Evolutionary conservation across 2,329 filamentous ascomycete genomes (phyloP).

Genomic region (Colletotrichum falcatum): DNA sequence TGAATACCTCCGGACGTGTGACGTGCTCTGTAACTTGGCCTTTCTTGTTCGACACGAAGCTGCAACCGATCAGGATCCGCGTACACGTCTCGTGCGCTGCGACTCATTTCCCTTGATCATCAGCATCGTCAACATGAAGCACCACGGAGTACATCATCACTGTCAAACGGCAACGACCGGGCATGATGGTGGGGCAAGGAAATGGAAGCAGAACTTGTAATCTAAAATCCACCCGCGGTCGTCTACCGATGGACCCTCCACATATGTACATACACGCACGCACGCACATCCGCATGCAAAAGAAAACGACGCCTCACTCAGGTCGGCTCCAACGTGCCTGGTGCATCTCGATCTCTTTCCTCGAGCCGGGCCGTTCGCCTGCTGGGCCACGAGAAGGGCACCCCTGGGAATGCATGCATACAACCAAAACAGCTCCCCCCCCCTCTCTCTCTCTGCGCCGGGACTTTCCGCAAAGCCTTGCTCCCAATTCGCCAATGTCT

Average conservation of each 20-base stretch:
- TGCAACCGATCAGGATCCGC: background rate
- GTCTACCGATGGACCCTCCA: constrained; percentile 37
- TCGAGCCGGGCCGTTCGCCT: background rate
- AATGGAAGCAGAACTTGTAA: constrained; percentile 38
- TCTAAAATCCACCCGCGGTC: constrained; percentile 40
- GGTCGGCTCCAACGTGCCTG: constrained; percentile 18
- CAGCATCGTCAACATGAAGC: background rate
- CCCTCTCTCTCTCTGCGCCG: background rate
- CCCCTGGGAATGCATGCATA: too few relatives aligned
- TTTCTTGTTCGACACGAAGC: background rate
- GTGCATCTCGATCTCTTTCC: constrained; percentile 8
- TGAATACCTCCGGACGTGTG: background rate
- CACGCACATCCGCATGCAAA: constrained; percentile 34
- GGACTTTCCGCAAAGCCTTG: background rate
- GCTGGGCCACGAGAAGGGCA: background rate
- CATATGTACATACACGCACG: constrained; percentile 41
- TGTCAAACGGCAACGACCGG: background rate
- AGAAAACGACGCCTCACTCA: constrained; percentile 38
- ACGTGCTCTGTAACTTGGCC: background rate
- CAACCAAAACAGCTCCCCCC: background rate
- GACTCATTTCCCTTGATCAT: background rate
- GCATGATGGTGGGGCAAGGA: background rate
- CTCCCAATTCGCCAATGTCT: background rate
- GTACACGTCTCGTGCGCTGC: background rate
- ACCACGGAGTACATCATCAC: background rate